A percentile compares a stretch with the other conserved stretches of the same genome.
phyloP scores from a whole-genome alignment of 2,329 filamentous ascomycete genomes.

The Colletotrichum tanaceti region DNA sequence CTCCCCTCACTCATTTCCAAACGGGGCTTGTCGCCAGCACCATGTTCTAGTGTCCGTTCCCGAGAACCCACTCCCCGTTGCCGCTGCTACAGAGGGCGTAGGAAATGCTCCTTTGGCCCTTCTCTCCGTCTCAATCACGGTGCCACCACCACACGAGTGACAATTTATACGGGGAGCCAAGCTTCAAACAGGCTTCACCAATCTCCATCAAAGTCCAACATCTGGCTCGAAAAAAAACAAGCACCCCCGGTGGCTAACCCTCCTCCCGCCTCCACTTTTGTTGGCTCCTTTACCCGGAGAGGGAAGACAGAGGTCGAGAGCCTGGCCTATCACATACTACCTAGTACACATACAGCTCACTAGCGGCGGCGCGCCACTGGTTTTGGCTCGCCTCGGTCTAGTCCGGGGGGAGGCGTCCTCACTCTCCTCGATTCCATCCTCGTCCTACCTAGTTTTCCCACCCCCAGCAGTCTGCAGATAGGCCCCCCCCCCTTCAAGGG shows the following conservation, averaged over 20 bases:
- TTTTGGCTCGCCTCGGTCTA: constrained; percentile 32
- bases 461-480: constrained; percentile 21
- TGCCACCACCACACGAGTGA: neutral
- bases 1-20: constrained; percentile 4
- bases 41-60: constrained; percentile 4
- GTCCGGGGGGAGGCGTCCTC: constrained; percentile 19
- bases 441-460: constrained; percentile 26
- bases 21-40: constrained; percentile 31
- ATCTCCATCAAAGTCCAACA: constrained; percentile 22
- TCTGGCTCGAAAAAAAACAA: constrained; percentile 1
- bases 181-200: constrained; percentile 16
- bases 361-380: constrained; percentile 37
- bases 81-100: constrained; percentile 1
- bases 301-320: constrained; percentile 14
- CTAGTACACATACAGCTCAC: constrained; percentile 17
- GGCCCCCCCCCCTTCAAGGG: constrained; percentile 18
- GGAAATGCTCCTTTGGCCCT: neutral
- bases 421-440: constrained; percentile 28
- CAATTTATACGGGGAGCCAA: neutral
- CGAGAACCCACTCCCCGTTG: constrained; percentile 1
- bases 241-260: constrained; percentile 12
- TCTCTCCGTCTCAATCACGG: neutral
- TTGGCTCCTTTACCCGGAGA: constrained; percentile 32
- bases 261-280: constrained; percentile 31
- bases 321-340: constrained; percentile 12